phyloP scores from a whole-genome alignment of 2,329 filamentous ascomycete genomes.

The Leptographium wingfieldii region DNA sequence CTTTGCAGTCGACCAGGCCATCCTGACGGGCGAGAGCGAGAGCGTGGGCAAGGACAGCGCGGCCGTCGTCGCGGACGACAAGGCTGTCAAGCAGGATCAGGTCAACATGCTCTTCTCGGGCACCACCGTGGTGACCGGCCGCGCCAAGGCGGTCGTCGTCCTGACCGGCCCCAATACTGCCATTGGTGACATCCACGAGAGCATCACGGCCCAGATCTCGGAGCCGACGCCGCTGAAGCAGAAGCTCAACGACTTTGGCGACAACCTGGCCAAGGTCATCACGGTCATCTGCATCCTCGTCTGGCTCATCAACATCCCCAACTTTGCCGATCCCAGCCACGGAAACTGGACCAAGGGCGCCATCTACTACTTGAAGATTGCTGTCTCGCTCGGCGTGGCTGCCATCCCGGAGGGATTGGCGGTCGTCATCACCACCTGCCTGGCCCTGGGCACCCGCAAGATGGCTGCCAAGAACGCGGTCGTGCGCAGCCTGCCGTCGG shows the following conservation, averaged over 20 bases:
- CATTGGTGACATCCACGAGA: slow-evolving; percentile 98
- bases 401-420: slow-evolving; percentile 96
- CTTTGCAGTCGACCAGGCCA: slow-evolving; percentile 92
- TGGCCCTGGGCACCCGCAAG: slow-evolving; percentile 90
- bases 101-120: slow-evolving; percentile 97
- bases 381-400: slow-evolving; percentile 92
- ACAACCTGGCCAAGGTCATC: slow-evolving; percentile 92
- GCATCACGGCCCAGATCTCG: slow-evolving; percentile 94
- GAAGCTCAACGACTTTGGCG: slow-evolving; percentile 97
- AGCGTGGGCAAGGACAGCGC: slow-evolving; percentile 77
- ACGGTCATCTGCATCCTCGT: slow-evolving; percentile 93
- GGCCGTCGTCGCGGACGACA: slow-evolving; percentile 56
- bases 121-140: slow-evolving; percentile 90
- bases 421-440: slow-evolving; percentile 96
- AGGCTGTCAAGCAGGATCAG: slow-evolving; percentile 94
- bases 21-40: slow-evolving; percentile 94
- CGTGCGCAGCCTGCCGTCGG: slow-evolving; percentile 87
- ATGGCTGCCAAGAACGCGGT: slow-evolving; percentile 99
- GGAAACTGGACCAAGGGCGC: slow-evolving; percentile 92
- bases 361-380: slow-evolving; percentile 99
- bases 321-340: slow-evolving; percentile 91
- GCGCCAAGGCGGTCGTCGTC: slow-evolving; percentile 82
- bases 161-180: slow-evolving; percentile 82
- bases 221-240: slow-evolving; percentile 95
- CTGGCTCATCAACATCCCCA: slow-evolving; percentile 96